Evolutionary conservation across 192 early-diverging fungal genomes (phyloP).

Genomic region (Coemansia sp.): DNA sequence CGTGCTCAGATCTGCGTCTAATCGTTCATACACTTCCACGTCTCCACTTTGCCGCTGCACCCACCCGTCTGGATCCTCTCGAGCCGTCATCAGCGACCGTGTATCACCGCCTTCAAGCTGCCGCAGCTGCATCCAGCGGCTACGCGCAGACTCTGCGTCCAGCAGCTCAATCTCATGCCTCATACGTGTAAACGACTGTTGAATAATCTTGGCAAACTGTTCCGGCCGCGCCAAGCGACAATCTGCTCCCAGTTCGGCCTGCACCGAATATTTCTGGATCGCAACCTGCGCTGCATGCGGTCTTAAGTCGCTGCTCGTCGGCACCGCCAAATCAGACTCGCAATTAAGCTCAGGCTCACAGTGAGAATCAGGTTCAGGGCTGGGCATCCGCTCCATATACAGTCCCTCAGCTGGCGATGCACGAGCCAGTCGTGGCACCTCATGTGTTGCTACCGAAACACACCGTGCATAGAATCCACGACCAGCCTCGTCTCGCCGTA

Average conservation of each 20-base stretch:
- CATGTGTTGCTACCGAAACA: conserved; percentile 23
- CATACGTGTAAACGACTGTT: conserved; percentile 32
- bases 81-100: conserved; percentile 22
- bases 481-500: conserved; percentile 27
- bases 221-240: conserved; percentile 21
- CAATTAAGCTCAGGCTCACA: not conserved
- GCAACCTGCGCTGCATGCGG: conserved; percentile 6
- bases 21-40: conserved; percentile 21
- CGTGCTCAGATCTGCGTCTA: conserved; percentile 13
- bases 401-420: not conserved
- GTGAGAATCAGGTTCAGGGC: not conserved
- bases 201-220: conserved; percentile 22
- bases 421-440: conserved; percentile 15
- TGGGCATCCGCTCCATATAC: conserved; percentile 22
- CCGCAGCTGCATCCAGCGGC: conserved; percentile 20
- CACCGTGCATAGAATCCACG: conserved; percentile 43
- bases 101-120: conserved; percentile 4
- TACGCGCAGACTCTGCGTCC: conserved; percentile 24
- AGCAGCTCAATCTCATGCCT: conserved; percentile 28
- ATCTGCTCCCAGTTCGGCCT: not conserved
- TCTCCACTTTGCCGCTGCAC: conserved; percentile 3
- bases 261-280: conserved; percentile 40
- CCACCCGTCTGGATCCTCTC: conserved; percentile 9
- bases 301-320: not conserved
- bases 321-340: not conserved